Evolutionary conservation across 768 basidiomycete genomes (phyloP).

Genomic region (Candolleomyces eurysporus): DNA sequence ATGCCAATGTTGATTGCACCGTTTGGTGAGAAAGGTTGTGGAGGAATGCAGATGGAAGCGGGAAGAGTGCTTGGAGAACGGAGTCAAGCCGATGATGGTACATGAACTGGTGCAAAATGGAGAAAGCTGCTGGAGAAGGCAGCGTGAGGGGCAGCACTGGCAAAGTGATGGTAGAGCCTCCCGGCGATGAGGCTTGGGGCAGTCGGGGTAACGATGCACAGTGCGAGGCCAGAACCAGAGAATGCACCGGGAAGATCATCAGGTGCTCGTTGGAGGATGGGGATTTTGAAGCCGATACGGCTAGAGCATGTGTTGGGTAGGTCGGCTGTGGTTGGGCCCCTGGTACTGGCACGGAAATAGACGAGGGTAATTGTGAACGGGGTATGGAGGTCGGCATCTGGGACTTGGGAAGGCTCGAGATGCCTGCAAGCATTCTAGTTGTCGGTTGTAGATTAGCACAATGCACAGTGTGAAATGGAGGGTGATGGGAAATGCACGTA

Average conservation of each 20-base stretch:
- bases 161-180: slow-evolving; percentile 37
- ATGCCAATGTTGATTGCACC: slow-evolving; percentile 42
- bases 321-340: slow-evolving; percentile 26
- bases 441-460: slow-evolving; percentile 14
- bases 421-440: slow-evolving; percentile 53
- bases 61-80: slow-evolving; percentile 65
- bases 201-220: slow-evolving; percentile 57
- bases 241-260: slow-evolving; percentile 59
- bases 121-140: slow-evolving; percentile 69
- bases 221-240: slow-evolving; percentile 57
- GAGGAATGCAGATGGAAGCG: slow-evolving; percentile 47
- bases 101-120: slow-evolving; percentile 61
- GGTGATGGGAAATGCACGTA: slow-evolving; percentile 25
- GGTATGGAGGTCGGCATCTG: slow-evolving; percentile 67
- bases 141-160: slow-evolving; percentile 71
- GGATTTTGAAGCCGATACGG: slow-evolving; percentile 49
- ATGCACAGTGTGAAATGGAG: slow-evolving; percentile 17
- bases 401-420: slow-evolving; percentile 48
- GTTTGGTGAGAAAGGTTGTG: slow-evolving; percentile 41
- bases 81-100: slow-evolving; percentile 61
- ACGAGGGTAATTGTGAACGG: slow-evolving; percentile 57
- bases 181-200: slow-evolving; percentile 33
- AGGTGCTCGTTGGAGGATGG: slow-evolving; percentile 37
- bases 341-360: slow-evolving; percentile 50
- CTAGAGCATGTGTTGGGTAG: slow-evolving; percentile 56